phyloP scores from a whole-genome alignment of 257 asterid species.

The Nyctanthes arbortristis region DNA sequence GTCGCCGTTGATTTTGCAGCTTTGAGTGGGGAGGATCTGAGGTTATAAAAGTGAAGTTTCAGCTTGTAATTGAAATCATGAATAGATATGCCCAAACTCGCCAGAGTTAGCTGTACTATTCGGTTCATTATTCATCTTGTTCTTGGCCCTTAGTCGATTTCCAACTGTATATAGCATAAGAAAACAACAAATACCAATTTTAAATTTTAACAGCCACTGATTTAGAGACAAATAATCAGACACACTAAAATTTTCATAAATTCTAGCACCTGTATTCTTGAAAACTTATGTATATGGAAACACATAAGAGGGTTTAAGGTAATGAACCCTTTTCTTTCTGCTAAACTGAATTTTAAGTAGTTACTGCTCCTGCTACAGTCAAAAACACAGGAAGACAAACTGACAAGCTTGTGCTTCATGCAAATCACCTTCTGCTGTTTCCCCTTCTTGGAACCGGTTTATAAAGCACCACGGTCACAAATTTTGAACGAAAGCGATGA shows the following conservation, averaged over 20 bases:
- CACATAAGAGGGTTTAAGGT: conserved; percentile 18
- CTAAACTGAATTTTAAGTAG: conserved; percentile 12
- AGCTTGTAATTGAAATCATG: not conserved
- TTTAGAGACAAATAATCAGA: not conserved
- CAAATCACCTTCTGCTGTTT: conserved; percentile 25
- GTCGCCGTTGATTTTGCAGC: not conserved
- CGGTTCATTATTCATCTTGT: too few species aligned
- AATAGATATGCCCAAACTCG: not conserved
- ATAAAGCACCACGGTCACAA: conserved; percentile 82
- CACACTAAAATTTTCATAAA: not conserved
- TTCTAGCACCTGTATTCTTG: conserved; percentile 15
- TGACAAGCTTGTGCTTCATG: conserved; percentile 16
- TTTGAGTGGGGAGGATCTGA: not conserved
- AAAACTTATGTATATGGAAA: conserved; percentile 12
- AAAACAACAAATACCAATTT: not conserved
- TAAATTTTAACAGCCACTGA: not conserved
- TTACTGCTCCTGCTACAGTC: conserved; percentile 16
- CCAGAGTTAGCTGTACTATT: not conserved
- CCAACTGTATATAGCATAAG: not conserved
- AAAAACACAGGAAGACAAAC: conserved; percentile 21
- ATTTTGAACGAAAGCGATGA: conserved; percentile 86
- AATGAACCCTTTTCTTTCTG: not conserved
- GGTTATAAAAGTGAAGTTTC: not conserved
- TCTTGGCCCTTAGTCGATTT: not conserved
- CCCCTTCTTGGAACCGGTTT: conserved; percentile 87